These are phyloP conservation scores for Talaromyces adpressus DNA, from an alignment of 495 filamentous ascomycete genomes.

Conservation along the genomic window DNA sequence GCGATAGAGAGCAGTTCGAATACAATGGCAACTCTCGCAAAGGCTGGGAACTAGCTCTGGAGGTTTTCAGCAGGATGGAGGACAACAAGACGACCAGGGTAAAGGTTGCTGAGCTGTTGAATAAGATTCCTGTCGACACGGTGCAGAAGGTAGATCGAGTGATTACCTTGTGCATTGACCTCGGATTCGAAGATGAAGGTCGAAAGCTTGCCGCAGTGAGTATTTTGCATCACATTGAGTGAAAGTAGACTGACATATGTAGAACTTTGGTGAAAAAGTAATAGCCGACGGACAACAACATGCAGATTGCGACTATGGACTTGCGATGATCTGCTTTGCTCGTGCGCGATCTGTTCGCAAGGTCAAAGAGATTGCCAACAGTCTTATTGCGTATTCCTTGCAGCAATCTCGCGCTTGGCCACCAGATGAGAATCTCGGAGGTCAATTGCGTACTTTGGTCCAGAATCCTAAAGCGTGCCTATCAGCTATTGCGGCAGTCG, in stretches of 20 bases:
- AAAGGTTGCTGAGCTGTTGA: conserved; percentile 58
- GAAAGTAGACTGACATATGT: conserved; percentile 12
- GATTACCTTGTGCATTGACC: conserved; percentile 58
- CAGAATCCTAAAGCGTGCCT: conserved; percentile 59
- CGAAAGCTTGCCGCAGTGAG: conserved; percentile 69
- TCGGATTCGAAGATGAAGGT: conserved; percentile 65
- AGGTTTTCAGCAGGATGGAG: conserved; percentile 67
- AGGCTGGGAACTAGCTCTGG: conserved; percentile 82
- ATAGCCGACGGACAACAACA: conserved; percentile 46
- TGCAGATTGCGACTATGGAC: conserved; percentile 52
- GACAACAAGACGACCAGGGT: conserved; percentile 56
- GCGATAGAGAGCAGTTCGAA: conserved; percentile 34
- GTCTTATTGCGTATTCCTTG: conserved; percentile 80
- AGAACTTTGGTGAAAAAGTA: conserved; percentile 74
- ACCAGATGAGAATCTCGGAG: conserved; percentile 57
- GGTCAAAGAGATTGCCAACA: conserved; percentile 71
- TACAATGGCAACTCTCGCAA: conserved; percentile 40
- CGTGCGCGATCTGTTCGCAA: conserved; percentile 67
- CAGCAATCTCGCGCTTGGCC: conserved; percentile 77
- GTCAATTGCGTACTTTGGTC: conserved; percentile 56
- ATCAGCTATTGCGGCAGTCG: conserved; percentile 53
- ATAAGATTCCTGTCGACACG: conserved; percentile 56
- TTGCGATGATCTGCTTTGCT: conserved; percentile 79
- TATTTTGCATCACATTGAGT: conserved; percentile 10
- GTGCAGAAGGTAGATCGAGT: conserved; percentile 65